Conservation (phyloP, 148 eudicot genomes). For the Rhododendron ovatum region DNA sequence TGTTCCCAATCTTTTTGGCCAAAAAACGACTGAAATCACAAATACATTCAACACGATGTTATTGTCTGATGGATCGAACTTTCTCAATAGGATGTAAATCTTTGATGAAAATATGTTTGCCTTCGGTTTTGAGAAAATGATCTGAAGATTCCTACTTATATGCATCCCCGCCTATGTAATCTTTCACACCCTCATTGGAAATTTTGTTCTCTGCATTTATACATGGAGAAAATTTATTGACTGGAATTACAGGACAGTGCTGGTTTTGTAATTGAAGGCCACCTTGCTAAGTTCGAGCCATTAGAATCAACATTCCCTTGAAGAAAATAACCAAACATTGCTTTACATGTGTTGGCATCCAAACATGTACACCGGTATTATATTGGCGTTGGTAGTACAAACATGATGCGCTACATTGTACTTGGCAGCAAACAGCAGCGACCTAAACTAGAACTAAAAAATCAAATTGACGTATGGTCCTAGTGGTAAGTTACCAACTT, state of each 20-base stretch:
- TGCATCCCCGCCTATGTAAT: not conserved
- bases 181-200: not conserved
- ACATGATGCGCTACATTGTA: not conserved
- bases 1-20: not conserved
- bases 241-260: not conserved
- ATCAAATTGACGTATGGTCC: not conserved
- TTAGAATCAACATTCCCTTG: not conserved
- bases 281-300: not conserved
- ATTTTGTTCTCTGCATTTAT: not conserved
- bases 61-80: not conserved
- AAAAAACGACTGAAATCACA: not conserved
- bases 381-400: not conserved
- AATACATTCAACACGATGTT: not conserved
- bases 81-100: not conserved
- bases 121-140: not conserved
- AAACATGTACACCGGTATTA: not conserved
- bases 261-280: not conserved
- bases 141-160: not conserved
- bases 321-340: not conserved
- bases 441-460: not conserved
- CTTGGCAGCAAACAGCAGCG: not conserved
- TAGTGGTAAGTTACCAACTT: not conserved
- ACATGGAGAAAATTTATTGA: not conserved
- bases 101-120: not conserved
- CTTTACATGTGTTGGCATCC: not conserved